Evolutionary conservation across 1,139 yeast species (phyloP).

Genomic region (Sugiyamaella sp.): DNA sequence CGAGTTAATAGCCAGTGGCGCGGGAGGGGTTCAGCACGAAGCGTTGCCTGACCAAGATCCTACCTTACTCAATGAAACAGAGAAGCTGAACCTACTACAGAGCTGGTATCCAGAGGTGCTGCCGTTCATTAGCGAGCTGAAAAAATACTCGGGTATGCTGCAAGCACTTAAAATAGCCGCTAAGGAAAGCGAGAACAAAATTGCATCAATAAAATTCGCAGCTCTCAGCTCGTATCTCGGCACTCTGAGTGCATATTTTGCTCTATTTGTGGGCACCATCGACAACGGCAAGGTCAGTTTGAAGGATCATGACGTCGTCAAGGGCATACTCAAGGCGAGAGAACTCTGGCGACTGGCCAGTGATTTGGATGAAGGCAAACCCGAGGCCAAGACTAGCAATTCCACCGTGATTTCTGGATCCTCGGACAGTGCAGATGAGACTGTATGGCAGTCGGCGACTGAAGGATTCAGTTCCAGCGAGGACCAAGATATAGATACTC

Average conservation of each 20-base stretch:
- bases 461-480: conserved; percentile 19
- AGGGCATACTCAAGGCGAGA: conserved; percentile 72
- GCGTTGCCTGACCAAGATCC: conserved; percentile 44
- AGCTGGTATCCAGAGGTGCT: conserved; percentile 71
- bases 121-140: conserved; percentile 72
- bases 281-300: conserved; percentile 60
- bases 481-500: conserved; percentile 32
- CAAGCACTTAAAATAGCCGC: conserved; percentile 38
- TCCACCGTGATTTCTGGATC: not conserved
- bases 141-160: conserved; percentile 51
- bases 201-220: conserved; percentile 54
- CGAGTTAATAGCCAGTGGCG: conserved; percentile 29
- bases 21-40: conserved; percentile 23
- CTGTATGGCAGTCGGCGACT: conserved; percentile 18
- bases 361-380: conserved; percentile 26
- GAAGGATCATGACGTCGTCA: conserved; percentile 91
- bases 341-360: conserved; percentile 73
- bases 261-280: conserved; percentile 62
- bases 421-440: conserved; percentile 16
- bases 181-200: conserved; percentile 24
- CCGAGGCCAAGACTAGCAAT: conserved; percentile 14
- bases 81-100: conserved; percentile 36
- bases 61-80: conserved; percentile 46
- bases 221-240: conserved; percentile 81
- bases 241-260: conserved; percentile 72